Conservation (phyloP, 352 stramenopile species). For the Phytophthora kernoviae region DNA sequence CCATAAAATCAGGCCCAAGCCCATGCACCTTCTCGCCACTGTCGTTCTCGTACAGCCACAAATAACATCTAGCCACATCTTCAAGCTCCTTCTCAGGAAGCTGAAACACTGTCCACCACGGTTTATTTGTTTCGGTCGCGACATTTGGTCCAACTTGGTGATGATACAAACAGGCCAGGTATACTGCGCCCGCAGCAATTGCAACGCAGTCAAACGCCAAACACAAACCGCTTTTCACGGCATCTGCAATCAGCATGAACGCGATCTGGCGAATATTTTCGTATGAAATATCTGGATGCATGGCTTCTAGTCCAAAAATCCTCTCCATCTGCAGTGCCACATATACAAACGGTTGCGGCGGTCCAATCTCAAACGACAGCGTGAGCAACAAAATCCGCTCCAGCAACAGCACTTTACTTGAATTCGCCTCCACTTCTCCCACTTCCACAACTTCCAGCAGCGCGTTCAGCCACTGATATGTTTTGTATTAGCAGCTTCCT, state of each 20-base stretch:
- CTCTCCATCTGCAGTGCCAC: slow-evolving; percentile 56
- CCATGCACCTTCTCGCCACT: slow-evolving; percentile 29
- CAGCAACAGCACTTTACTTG: slow-evolving; percentile 66
- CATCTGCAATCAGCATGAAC: slow-evolving; percentile 65
- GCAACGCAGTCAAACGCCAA: slow-evolving; percentile 58
- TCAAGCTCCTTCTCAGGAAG: slow-evolving; percentile 57
- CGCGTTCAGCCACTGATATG: slow-evolving; percentile 69
- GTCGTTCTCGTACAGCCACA: slow-evolving; percentile 75
- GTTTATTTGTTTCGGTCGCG: slow-evolving; percentile 61
- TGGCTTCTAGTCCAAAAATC: slow-evolving; percentile 61
- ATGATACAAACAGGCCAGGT: slow-evolving; percentile 72
- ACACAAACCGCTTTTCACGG: slow-evolving; percentile 56
- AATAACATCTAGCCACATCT: slow-evolving; percentile 57
- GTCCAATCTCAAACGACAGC: slow-evolving; percentile 73
- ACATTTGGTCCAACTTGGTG: slow-evolving; percentile 59
- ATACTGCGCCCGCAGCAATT: slow-evolving; percentile 68
- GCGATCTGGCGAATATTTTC: slow-evolving; percentile 51
- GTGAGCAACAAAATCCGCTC: slow-evolving; percentile 79
- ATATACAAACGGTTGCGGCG: slow-evolving; percentile 71
- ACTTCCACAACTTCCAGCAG: slow-evolving; percentile 67
- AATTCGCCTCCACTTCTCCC: slow-evolving; percentile 66
- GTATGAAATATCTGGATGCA: slow-evolving; percentile 56
- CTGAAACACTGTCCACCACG: slow-evolving; percentile 72
- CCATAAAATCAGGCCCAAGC: slow-evolving; percentile 50
- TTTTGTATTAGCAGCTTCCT: slow-evolving; percentile 56